Percentiles rank a stretch among this genome's conserved stretches.
Conservation (phyloP, 768 basidiomycete genomes). For the Lactifluus subvellereus region DNA sequence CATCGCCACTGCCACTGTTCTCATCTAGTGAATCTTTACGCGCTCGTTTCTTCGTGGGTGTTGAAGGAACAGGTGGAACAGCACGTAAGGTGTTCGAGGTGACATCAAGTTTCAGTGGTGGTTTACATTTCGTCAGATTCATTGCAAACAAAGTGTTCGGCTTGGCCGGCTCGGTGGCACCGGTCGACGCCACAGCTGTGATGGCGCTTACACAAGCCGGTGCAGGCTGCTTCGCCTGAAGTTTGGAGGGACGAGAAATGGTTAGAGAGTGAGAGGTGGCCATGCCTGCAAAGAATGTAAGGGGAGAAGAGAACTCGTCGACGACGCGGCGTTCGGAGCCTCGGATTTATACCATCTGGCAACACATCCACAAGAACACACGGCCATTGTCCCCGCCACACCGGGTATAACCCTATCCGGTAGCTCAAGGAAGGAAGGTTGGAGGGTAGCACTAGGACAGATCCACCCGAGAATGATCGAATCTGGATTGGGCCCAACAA, state of each 20-base stretch:
- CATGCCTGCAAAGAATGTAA: slow-evolving; percentile 14
- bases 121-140: slow-evolving; percentile 11
- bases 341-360: slow-evolving; percentile 18
- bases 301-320: slow-evolving; percentile 2
- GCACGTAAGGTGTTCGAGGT: background rate
- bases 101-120: slow-evolving; percentile 12
- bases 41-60: slow-evolving; percentile 20
- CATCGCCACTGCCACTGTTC: slow-evolving; percentile 16
- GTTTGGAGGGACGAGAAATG: slow-evolving; percentile 21
- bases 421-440: background rate
- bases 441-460: background rate
- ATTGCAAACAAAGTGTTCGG: background rate
- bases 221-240: slow-evolving; percentile 17
- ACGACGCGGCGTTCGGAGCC: background rate
- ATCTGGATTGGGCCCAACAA: background rate
- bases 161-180: background rate
- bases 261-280: slow-evolving; percentile 1
- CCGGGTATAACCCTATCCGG: slow-evolving; percentile 13
- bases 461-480: slow-evolving; percentile 11
- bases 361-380: slow-evolving; percentile 15
- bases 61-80: slow-evolving; percentile 8
- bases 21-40: slow-evolving; percentile 23
- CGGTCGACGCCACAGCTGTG: slow-evolving; percentile 7
- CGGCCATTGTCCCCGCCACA: slow-evolving; percentile 16
- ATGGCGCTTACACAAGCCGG: slow-evolving; percentile 11